These are phyloP conservation scores for Suhomyces atakaporum DNA, from an alignment of 1,139 yeast species.

Conservation along the genomic window DNA sequence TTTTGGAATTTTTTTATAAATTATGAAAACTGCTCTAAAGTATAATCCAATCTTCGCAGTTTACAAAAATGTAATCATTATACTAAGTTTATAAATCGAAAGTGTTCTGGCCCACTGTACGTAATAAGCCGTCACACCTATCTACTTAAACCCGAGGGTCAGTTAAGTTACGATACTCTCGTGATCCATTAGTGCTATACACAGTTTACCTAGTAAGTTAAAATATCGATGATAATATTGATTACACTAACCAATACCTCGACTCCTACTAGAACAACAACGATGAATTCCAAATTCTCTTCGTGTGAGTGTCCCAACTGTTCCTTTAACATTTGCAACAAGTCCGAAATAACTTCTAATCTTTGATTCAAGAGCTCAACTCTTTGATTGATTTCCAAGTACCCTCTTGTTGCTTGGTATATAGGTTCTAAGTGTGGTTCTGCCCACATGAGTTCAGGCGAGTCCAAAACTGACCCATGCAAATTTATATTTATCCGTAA, in stretches of 20 bases:
- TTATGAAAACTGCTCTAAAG: no score
- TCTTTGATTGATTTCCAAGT: slow-evolving; percentile 89
- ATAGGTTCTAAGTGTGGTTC: slow-evolving; percentile 97
- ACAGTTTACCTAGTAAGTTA: slow-evolving; percentile 27
- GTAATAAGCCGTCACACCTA: no score
- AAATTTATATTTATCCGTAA: slow-evolving; percentile 85
- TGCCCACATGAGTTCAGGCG: slow-evolving; percentile 98
- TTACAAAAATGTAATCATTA: no score
- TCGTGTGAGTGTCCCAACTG: slow-evolving; percentile 91
- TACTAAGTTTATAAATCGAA: no score
- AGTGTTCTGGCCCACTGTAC: no score
- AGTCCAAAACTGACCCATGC: slow-evolving; percentile 93
- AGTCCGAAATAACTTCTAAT: slow-evolving; percentile 87
- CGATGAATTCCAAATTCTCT: slow-evolving; percentile 90
- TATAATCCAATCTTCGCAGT: no score
- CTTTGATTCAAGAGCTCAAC: slow-evolving; percentile 88
- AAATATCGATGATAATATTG: slow-evolving; percentile 53
- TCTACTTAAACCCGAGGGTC: no score
- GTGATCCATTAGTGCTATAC: no score
- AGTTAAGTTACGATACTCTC: no score
- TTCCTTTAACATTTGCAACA: slow-evolving; percentile 93
- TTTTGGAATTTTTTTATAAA: no score
- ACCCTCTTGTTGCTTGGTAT: slow-evolving; percentile 94
- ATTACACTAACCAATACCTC: slow-evolving; percentile 87
- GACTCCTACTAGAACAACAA: slow-evolving; percentile 88